phyloP scores from a whole-genome alignment of 2,329 filamentous ascomycete species.

The Fusarium acutatum region DNA sequence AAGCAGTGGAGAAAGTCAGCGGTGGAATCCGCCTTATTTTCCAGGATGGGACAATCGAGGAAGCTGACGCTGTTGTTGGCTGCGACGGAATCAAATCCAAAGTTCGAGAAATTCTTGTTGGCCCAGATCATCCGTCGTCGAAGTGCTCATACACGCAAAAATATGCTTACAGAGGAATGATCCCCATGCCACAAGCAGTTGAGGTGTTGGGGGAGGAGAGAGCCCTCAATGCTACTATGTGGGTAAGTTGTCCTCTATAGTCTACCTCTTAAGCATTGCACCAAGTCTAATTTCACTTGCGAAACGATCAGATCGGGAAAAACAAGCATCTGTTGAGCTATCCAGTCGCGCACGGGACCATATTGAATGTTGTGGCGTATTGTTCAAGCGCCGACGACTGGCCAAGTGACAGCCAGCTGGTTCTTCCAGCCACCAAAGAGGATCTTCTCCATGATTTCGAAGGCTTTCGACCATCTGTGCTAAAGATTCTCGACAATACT shows the following conservation, averaged over 20 bases:
- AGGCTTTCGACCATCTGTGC: neutral
- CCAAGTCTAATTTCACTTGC: fast-evolving
- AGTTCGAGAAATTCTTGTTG: neutral
- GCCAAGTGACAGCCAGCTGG: neutral
- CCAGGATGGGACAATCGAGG: neutral
- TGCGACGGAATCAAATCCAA: neutral
- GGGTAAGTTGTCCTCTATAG: neutral
- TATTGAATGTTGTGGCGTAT: neutral
- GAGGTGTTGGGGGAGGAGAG: neutral
- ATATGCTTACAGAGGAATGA: neutral
- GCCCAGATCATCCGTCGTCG: neutral
- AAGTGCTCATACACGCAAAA: neutral
- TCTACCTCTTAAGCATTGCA: fast-evolving
- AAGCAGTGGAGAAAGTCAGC: fast-evolving
- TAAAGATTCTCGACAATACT: neutral
- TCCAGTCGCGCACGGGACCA: neutral
- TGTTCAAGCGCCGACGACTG: neutral
- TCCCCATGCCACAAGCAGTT: neutral
- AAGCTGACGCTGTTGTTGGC: neutral
- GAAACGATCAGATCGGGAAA: neutral
- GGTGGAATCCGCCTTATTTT: neutral
- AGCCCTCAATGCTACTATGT: neutral
- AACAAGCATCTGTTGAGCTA: neutral
- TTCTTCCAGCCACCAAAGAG: neutral
- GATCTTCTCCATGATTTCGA: neutral